phyloP scores from a whole-genome alignment of 2,329 filamentous ascomycete genomes.

The Alternaria triticimaculans region DNA sequence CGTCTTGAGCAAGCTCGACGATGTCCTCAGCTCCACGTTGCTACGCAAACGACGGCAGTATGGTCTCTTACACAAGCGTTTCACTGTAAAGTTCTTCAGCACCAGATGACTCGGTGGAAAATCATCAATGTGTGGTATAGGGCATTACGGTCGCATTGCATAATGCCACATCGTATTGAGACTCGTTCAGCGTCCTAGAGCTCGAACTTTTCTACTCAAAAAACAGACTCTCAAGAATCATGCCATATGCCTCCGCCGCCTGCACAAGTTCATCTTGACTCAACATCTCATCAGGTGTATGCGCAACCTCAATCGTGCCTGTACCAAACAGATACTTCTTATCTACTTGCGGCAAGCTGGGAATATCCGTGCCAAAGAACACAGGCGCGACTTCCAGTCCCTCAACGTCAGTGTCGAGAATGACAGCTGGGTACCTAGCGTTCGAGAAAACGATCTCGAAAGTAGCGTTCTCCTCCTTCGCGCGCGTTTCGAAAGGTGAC shows the following conservation, averaged over 20 bases:
- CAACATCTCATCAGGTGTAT: constrained; percentile 30
- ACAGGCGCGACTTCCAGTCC: constrained; percentile 31
- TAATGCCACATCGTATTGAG: neutral
- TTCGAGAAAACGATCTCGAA: constrained; percentile 22
- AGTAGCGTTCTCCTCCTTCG: constrained; percentile 17
- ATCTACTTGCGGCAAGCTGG: constrained; percentile 27
- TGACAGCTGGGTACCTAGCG: constrained; percentile 16
- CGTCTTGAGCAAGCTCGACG: neutral
- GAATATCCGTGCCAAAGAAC: constrained; percentile 36
- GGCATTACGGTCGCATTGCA: neutral
- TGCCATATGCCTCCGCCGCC: constrained; percentile 31
- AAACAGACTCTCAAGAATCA: constrained; percentile 29
- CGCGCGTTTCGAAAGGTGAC: constrained; percentile 19
- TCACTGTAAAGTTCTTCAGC: too few relatives aligned
- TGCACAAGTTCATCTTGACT: constrained; percentile 28
- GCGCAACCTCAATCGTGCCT: constrained; percentile 31
- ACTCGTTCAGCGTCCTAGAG: neutral
- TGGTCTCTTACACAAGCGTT: neutral
- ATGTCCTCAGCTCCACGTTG: too few relatives aligned
- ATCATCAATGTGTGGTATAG: fast-evolving
- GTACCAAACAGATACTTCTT: constrained; percentile 32
- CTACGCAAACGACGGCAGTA: too few relatives aligned
- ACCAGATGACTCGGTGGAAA: fast-evolving
- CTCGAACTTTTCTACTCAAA: neutral
- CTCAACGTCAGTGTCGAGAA: constrained; percentile 30